phyloP scores from a whole-genome alignment of 2,329 filamentous ascomycete species.

The Madurella mycetomatis region DNA sequence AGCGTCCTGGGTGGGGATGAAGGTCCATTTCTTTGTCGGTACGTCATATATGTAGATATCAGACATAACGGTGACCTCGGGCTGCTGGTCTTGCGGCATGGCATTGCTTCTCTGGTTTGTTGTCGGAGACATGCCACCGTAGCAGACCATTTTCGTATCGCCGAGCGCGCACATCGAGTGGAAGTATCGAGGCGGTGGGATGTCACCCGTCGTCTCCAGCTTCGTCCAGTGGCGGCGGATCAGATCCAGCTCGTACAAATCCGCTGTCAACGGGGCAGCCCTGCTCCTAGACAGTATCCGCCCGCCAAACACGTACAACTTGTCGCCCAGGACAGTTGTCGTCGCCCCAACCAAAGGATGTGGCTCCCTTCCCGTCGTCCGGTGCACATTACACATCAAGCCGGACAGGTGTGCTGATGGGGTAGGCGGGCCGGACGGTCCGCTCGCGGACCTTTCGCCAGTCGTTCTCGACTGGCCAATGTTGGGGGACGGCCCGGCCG shows the following conservation, averaged over 20 bases:
- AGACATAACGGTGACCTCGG: slow-evolving; percentile 94
- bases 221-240: slow-evolving; percentile 91
- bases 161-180: slow-evolving; percentile 93
- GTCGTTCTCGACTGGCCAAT: slow-evolving; percentile 39
- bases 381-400: slow-evolving; percentile 66
- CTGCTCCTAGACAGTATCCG: slow-evolving; percentile 78
- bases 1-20: slow-evolving; percentile 71
- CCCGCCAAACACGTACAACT: slow-evolving; percentile 94
- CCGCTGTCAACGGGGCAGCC: slow-evolving; percentile 75
- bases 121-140: slow-evolving; percentile 93
- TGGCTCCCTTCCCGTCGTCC: slow-evolving; percentile 88
- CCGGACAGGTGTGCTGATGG: slow-evolving; percentile 59
- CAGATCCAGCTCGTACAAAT: slow-evolving; percentile 90
- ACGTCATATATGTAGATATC: slow-evolving; percentile 96
- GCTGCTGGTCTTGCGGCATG: slow-evolving; percentile 59
- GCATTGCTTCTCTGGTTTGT: slow-evolving; percentile 44
- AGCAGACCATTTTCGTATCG: slow-evolving; percentile 94
- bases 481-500: slow-evolving; percentile 55
- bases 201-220: slow-evolving; percentile 74
- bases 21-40: slow-evolving; percentile 76
- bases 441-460: slow-evolving; percentile 35
- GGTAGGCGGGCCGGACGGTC: slow-evolving; percentile 42
- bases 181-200: slow-evolving; percentile 90
- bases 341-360: slow-evolving; percentile 90
- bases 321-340: slow-evolving; percentile 91